Evolutionary conservation across 1,284 basidiomycete species (phyloP), one percentile per base, ranked within the genome.

Genomic region (Puccinia hordei): DNA sequence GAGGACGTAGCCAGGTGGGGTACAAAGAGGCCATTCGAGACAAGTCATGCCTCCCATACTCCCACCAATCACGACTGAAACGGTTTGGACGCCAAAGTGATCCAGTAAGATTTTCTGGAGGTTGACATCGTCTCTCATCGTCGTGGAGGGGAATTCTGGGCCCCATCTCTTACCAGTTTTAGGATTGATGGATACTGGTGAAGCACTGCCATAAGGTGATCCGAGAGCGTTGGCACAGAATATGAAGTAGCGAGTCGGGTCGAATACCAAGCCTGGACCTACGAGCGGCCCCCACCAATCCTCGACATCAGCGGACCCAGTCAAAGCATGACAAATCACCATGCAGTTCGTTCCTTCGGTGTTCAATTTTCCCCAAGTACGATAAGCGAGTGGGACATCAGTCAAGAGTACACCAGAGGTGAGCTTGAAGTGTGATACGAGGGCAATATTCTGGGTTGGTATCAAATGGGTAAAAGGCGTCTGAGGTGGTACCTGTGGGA

Each of bases 281-380:
- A 99, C 92, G 27, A 99, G 88, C 0, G 95, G 96, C 24, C 95
- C 95, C 96, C 96, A 99, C 95, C 95, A 98, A 86, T 98, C 96
- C 85, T 96, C 93, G 8, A 98, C 95, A 85, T 98, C 95, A 22
- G 95, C 92, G 84, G 93, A 95, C 13, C 96, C 96, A 0, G 96
- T 98, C 83, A 99, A 91, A 0, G 97, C 96, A 87, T 99, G 97
- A 85, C 94, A 98, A 73, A 99, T 96, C 83, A 99, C 89, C 91
- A 99, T 92, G 80, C 92, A 94, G 87, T 99, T 99, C 84, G 95
- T 91, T 75, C 86, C 88, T 0, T 86, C 83, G 49, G 89, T 88
- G 84, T 97, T 95, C 53, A 99, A 89, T 77, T 87, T 89, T 0
- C 96, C 96, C 95, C 95, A 99, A 0, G 95, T 98, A 87, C 97